Conservation (phyloP, 768 basidiomycete species). For the Tricholoma sp. region DNA sequence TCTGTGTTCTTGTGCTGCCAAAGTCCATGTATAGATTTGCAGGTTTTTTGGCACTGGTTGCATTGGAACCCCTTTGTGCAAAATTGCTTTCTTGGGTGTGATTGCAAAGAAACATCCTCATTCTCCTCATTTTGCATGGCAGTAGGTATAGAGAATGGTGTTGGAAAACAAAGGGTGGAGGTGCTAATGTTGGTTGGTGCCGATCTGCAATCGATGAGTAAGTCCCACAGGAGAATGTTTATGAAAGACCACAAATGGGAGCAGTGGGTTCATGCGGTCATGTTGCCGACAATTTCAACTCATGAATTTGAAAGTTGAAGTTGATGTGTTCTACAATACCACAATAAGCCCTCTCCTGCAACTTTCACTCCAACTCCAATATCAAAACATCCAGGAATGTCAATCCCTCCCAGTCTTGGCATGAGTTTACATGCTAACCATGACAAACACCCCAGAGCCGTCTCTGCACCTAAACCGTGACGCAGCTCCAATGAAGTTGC, state of each 20-base stretch:
- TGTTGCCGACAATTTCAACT: not conserved
- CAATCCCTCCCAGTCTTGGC: not conserved
- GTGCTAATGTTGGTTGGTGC: too few relatives aligned
- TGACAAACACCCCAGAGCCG: not conserved
- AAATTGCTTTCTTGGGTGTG: not conserved
- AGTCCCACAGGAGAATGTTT: not conserved
- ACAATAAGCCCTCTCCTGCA: not conserved
- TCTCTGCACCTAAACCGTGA: not conserved
- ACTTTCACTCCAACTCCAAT: not conserved
- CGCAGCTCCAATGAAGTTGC: not conserved
- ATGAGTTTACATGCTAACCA: not conserved
- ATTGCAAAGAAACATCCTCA: not conserved
- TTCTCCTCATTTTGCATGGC: not conserved
- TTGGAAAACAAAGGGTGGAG: not conserved
- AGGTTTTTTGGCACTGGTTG: not conserved
- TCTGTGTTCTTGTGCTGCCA: not conserved
- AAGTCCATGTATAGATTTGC: not conserved
- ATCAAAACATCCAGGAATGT: not conserved
- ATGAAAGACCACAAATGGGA: not conserved
- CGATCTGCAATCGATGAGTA: too few relatives aligned
- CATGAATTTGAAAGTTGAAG: not conserved
- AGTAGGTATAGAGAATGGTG: not conserved
- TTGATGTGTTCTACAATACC: not conserved
- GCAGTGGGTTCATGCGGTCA: not conserved
- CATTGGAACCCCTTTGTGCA: not conserved